Evolutionary conservation across 225 moss, liverwort and hornwort species (phyloP), one percentile per base, ranked within the genome.

Genomic region (Asterella californica): DNA sequence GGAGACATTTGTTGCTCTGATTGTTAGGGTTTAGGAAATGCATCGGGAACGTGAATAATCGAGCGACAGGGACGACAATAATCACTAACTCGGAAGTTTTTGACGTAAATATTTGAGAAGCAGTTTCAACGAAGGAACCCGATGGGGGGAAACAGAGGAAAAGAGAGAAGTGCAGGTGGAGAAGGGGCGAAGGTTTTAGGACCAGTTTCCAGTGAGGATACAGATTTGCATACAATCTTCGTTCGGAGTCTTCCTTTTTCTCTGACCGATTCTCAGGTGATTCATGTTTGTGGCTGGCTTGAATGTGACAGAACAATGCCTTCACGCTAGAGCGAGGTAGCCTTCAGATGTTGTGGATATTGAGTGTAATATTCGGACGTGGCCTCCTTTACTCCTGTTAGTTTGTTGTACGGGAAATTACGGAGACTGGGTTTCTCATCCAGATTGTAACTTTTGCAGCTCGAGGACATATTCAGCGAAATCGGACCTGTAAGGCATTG

Each of bases 401-500:
- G 42, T 42, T 42, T 19, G 36, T 1, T 18, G 5, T 36, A 29
- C 62, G 29, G 1, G 22, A 21, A 25, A 60, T 18, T 60, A 4
- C 3, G 8, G 17, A 70, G 19, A 21, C 10, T 38, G 0, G 2
- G 38, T 70, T 0, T 70, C 70, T 70, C 22, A 70, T 24, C 22
- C 38, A 21, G 9, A 47, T 18, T 7, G 18, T 21, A 53, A 61
- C 27, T 33, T 52, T 74, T 53, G 78, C 90, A 99, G 95, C 86
- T 99, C 49, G 93, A 85, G 86, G 94, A 93, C n/a, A 79, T 90
- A 14, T 95, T 99, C 74, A 82, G 93, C 76, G 90, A 95, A 83
- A 85, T 99, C 46, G 97, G 97, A 22, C 95, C 97, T 27, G 97
- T 99, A 42, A 88, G 97, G 85, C 90, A 93, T 88, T 99, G 97